A percentile compares a stretch with the other conserved stretches of the same genome.
These are phyloP conservation scores for Cornus kousa DNA, from an alignment of 148 eudicot species.

Conservation along the genomic window DNA sequence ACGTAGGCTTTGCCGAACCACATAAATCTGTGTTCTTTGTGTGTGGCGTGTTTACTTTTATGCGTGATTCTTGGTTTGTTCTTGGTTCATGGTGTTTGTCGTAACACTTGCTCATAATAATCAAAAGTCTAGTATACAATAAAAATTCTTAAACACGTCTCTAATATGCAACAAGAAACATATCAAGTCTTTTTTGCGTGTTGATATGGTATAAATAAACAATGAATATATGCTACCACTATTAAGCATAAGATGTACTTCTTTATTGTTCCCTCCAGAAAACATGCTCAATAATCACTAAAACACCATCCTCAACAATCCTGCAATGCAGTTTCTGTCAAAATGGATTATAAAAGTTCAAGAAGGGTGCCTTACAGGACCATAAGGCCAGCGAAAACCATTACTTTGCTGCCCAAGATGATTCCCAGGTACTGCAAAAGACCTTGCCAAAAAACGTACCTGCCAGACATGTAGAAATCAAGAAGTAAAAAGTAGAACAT, in stretches of 20 bases:
- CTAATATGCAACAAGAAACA: not conserved
- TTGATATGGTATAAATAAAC: not conserved
- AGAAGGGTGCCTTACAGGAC: constrained; percentile 61
- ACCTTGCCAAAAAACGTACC: constrained; percentile 98
- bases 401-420: constrained; percentile 99
- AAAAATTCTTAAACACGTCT: not conserved
- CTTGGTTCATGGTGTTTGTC: too few relatives aligned
- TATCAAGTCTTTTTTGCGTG: not conserved
- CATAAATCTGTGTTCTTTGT: too few relatives aligned
- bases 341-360: not conserved
- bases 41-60: too few relatives aligned
- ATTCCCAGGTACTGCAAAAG: constrained; percentile 95
- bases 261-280: not conserved
- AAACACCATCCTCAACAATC: not conserved
- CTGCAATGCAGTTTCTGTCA: not conserved
- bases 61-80: too few relatives aligned
- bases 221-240: not conserved
- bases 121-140: not conserved
- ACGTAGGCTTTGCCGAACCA: too few relatives aligned
- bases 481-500: constrained; percentile 5
- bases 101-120: not conserved
- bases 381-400: constrained; percentile 99
- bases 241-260: not conserved
- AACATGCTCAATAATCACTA: not conserved
- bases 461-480: constrained; percentile 29